A percentile compares a stretch with the other conserved stretches of the same genome.
Evolutionary conservation across 768 basidiomycete species (phyloP).

Genomic region (Leccinum uliginosum): DNA sequence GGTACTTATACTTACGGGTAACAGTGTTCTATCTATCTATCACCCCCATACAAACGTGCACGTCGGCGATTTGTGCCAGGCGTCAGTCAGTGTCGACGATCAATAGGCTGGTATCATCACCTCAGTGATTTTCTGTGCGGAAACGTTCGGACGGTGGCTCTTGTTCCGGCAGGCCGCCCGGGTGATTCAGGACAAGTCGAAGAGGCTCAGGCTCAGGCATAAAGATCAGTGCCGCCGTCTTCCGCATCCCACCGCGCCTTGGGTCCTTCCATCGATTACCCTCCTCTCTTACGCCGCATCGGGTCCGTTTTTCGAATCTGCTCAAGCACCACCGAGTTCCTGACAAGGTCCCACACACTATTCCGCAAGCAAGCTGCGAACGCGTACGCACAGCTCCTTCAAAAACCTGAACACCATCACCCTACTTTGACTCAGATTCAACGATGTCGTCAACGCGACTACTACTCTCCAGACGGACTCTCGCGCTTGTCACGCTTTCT

Average conservation of each 20-base stretch:
- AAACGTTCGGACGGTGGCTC: neutral
- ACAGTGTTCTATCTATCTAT: neutral
- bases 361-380: neutral
- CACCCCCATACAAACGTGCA: slow-evolving; percentile 1
- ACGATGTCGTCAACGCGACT: slow-evolving; percentile 13
- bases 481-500: slow-evolving; percentile 50
- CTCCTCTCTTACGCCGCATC: neutral
- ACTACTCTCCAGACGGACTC: slow-evolving; percentile 52
- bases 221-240: neutral
- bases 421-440: neutral
- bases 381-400: neutral
- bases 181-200: neutral
- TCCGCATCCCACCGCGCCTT: no score
- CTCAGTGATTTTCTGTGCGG: neutral
- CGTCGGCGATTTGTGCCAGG: neutral
- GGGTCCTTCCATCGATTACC: neutral
- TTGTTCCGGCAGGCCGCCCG: neutral
- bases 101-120: neutral
- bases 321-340: neutral
- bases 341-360: neutral
- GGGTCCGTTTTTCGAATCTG: neutral
- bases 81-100: neutral
- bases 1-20: neutral
- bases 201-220: neutral
- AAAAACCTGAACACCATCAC: neutral